Evolutionary conservation across 257 asterid genomes (phyloP).

Genomic region (Nicotiana tomentosiformis): DNA sequence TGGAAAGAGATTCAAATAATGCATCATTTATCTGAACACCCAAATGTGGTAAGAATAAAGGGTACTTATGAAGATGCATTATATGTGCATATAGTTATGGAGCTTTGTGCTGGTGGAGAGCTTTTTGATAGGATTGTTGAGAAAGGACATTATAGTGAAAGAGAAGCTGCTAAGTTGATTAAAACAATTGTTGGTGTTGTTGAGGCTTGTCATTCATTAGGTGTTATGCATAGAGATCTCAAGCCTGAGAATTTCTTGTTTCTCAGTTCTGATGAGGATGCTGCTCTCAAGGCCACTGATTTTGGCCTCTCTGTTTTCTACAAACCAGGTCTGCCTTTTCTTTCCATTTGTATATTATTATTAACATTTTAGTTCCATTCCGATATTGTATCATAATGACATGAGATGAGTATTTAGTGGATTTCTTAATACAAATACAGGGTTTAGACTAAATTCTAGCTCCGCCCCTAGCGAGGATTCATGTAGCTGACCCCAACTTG

Average conservation of each 20-base stretch:
- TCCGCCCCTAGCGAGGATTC: no score
- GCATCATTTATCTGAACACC: constrained; percentile 72
- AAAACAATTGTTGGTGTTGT: constrained; percentile 77
- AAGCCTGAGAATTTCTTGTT: constrained; percentile 94
- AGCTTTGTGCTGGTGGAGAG: constrained; percentile 84
- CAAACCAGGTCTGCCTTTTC: constrained; percentile 54
- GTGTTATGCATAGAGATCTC: constrained; percentile 89
- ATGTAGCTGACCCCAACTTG: no score
- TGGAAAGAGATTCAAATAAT: constrained; percentile 79
- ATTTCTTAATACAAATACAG: no score
- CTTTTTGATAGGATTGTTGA: constrained; percentile 80
- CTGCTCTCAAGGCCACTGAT: constrained; percentile 83
- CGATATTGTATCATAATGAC: no score
- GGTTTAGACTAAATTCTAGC: no score
- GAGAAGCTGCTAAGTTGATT: constrained; percentile 68
- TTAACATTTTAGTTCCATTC: not conserved
- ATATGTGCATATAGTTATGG: constrained; percentile 81
- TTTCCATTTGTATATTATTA: not conserved
- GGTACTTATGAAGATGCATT: constrained; percentile 70
- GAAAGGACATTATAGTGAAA: constrained; percentile 82
- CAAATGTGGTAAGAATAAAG: constrained; percentile 68
- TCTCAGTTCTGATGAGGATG: constrained; percentile 62
- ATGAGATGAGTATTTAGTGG: no score
- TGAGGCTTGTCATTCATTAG: constrained; percentile 79
- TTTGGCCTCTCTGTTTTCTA: constrained; percentile 88